A percentile compares a stretch with the other conserved stretches of the same genome.
Evolutionary conservation across 306 rosid genomes (phyloP).

Genomic region (Medicago arabica): DNA sequence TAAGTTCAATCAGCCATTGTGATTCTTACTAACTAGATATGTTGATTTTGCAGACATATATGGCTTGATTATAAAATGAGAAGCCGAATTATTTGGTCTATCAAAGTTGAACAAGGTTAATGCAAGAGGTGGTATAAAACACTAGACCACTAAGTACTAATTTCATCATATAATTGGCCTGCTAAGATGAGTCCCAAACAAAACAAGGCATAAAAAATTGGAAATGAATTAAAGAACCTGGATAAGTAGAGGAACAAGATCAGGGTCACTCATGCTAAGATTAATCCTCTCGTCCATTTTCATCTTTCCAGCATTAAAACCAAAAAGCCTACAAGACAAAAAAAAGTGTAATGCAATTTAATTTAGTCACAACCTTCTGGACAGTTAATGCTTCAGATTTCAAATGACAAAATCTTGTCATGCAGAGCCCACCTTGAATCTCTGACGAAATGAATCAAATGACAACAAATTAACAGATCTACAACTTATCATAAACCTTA

Average conservation of each 20-base stretch:
- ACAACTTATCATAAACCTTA: conserved; percentile 9
- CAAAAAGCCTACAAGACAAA: conserved; percentile 76
- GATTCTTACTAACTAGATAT: conserved; percentile 22
- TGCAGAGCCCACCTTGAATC: conserved; percentile 10
- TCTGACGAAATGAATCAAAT: not conserved
- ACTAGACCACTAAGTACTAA: conserved; percentile 1
- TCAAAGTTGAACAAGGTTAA: conserved; percentile 31
- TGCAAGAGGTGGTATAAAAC: conserved; percentile 26
- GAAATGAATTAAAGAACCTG: conserved; percentile 64
- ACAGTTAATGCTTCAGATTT: conserved; percentile 11
- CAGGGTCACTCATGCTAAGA: conserved; percentile 97
- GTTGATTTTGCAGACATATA: conserved; percentile 6
- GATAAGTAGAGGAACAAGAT: conserved; percentile 88
- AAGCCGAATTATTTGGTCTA: conserved; percentile 13
- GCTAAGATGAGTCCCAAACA: conserved; percentile 33
- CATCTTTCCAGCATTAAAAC: conserved; percentile 78
- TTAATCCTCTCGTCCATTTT: conserved; percentile 83
- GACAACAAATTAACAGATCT: conserved; percentile 27
- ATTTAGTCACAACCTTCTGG: conserved; percentile 29
- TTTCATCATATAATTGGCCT: conserved; percentile 19
- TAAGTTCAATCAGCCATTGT: conserved; percentile 18
- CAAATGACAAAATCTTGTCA: conserved; percentile 15
- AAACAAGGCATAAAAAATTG: conserved; percentile 1
- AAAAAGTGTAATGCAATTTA: conserved; percentile 14
- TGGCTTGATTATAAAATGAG: not conserved